A percentile compares a stretch with the other conserved stretches of the same genome.
These are phyloP conservation scores for Amanita pallidorosea DNA, from an alignment of 768 basidiomycete genomes.

Conservation along the genomic window DNA sequence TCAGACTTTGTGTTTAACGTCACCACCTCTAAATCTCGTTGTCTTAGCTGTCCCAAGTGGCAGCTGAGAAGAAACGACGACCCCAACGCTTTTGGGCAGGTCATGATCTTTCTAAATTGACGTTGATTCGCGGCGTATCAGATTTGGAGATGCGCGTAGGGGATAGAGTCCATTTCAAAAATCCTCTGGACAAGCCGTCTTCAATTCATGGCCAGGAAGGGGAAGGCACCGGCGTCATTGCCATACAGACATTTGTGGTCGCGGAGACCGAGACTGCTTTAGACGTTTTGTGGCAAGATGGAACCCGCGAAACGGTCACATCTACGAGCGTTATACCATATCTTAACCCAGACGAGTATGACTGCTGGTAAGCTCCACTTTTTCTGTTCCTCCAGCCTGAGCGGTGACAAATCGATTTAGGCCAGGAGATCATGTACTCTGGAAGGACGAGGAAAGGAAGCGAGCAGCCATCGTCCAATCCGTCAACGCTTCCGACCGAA, in stretches of 20 bases:
- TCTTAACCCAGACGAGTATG: constrained; percentile 83
- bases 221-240: constrained; percentile 33
- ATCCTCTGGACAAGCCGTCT: constrained; percentile 32
- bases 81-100: constrained; percentile 73
- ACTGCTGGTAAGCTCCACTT: constrained; percentile 57
- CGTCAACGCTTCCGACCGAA: constrained; percentile 63
- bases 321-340: constrained; percentile 71
- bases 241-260: constrained; percentile 51
- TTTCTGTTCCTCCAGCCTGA: not conserved
- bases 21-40: not conserved
- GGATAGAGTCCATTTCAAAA: constrained; percentile 56
- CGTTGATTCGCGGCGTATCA: constrained; percentile 46
- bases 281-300: constrained; percentile 84
- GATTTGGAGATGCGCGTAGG: constrained; percentile 63
- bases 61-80: constrained; percentile 46
- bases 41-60: constrained; percentile 45
- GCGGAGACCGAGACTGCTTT: constrained; percentile 61
- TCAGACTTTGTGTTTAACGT: not conserved
- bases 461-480: constrained; percentile 69
- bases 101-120: constrained; percentile 50
- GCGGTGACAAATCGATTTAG: constrained; percentile 25
- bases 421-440: constrained; percentile 88
- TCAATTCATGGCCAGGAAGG: constrained; percentile 52
- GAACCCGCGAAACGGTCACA: constrained; percentile 47
- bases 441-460: constrained; percentile 63